Evolutionary conservation across 2,329 filamentous ascomycete species (phyloP).

Genomic region (Colletotrichum gigasporum): DNA sequence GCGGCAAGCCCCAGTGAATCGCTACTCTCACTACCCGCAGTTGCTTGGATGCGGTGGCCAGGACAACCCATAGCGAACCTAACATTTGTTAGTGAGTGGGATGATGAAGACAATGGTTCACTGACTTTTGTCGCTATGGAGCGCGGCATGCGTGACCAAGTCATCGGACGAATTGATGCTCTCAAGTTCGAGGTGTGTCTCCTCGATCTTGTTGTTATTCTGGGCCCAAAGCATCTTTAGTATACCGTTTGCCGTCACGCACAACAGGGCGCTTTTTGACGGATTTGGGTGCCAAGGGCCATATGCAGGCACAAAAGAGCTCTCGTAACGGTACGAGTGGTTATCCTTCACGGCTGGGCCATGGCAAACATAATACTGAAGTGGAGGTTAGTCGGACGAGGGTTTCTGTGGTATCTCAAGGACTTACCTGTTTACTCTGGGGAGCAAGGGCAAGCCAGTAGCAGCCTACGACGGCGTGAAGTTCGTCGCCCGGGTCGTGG

Average conservation of each 20-base stretch:
- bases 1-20: constrained; percentile 76
- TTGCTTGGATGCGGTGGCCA: constrained; percentile 76
- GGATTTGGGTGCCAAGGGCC: constrained; percentile 79
- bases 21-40: constrained; percentile 78
- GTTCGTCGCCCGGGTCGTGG: constrained; percentile 76
- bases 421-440: constrained; percentile 49
- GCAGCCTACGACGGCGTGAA: constrained; percentile 81
- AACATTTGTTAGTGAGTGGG: not conserved
- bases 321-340: constrained; percentile 75
- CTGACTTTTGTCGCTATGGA: constrained; percentile 79
- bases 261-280: constrained; percentile 78
- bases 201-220: constrained; percentile 75
- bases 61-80: constrained; percentile 47
- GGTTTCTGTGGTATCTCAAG: too few species aligned
- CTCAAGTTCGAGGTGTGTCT: constrained; percentile 78
- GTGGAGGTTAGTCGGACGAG: constrained; percentile 12
- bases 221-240: constrained; percentile 83
- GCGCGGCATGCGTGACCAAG: constrained; percentile 80
- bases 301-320: constrained; percentile 69
- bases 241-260: constrained; percentile 77
- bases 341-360: constrained; percentile 72
- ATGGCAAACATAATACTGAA: constrained; percentile 56
- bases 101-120: constrained; percentile 21
- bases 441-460: constrained; percentile 81
- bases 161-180: constrained; percentile 77